phyloP scores from a whole-genome alignment of 805 yeast genomes.

The Starmerella stigmatis region DNA sequence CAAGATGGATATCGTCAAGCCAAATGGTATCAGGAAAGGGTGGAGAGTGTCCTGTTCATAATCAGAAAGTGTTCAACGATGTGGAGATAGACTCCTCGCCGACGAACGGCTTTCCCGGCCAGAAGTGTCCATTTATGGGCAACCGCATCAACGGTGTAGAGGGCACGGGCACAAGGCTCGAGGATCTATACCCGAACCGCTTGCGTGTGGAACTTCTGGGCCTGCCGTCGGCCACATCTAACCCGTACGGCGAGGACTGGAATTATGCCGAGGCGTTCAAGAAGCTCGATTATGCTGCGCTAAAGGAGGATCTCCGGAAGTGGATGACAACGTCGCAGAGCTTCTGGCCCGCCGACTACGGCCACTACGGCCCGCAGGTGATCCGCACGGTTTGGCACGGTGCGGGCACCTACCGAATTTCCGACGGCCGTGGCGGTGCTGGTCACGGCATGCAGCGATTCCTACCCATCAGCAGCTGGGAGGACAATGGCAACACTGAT shows the following conservation, averaged over 20 bases:
- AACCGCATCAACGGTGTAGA: conserved; percentile 17
- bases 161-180: conserved; percentile 17
- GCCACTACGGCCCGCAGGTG: conserved; percentile 21
- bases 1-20: too few relatives aligned
- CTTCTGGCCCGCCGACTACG: conserved; percentile 24
- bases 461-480: conserved; percentile 19
- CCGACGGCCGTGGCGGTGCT: conserved; percentile 23
- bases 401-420: conserved; percentile 22
- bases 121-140: conserved; percentile 3
- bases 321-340: conserved; percentile 17
- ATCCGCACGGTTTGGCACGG: conserved; percentile 20
- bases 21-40: too few relatives aligned
- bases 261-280: conserved; percentile 16
- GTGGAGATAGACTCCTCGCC: not conserved
- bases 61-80: not conserved
- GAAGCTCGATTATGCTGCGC: conserved; percentile 13
- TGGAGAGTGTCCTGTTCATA: too few relatives aligned
- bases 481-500: conserved; percentile 21
- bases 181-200: conserved; percentile 17
- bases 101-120: not conserved
- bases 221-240: conserved; percentile 10
- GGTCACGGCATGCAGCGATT: conserved; percentile 20
- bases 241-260: conserved; percentile 15
- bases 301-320: conserved; percentile 14
- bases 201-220: conserved; percentile 18